Evolutionary conservation across 148 eudicot species (phyloP).

Genomic region (Nyssa sinensis): DNA sequence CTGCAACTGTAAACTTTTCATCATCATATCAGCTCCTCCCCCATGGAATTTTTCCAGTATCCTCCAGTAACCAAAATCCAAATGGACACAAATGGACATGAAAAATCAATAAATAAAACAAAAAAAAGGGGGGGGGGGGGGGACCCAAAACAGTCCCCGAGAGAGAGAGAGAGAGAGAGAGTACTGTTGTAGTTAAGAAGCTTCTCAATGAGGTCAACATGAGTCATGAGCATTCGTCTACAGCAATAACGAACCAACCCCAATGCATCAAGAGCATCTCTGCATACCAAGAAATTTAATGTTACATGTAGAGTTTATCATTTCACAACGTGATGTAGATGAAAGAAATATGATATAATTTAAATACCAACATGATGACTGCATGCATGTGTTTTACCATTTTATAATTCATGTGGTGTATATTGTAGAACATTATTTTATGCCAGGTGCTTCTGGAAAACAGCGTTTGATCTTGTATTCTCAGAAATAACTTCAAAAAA

Average conservation of each 20-base stretch:
- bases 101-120: too few species aligned
- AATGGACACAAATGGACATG: too few species aligned
- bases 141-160: not conserved
- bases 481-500: not conserved
- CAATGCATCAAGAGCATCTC: conserved; percentile 88
- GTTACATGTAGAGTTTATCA: not conserved
- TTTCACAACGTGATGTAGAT: not conserved
- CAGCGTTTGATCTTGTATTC: not conserved
- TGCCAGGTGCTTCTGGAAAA: not conserved
- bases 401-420: not conserved
- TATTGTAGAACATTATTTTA: not conserved
- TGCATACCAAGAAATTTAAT: conserved; percentile 22
- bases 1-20: not conserved
- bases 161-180: conserved; percentile 17
- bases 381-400: not conserved
- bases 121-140: too few species aligned
- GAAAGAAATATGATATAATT: not conserved
- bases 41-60: not conserved
- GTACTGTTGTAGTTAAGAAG: conserved; percentile 85
- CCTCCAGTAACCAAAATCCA: not conserved
- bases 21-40: not conserved
- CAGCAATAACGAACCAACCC: conserved; percentile 82
- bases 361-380: not conserved
- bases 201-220: conserved; percentile 92
- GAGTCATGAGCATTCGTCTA: conserved; percentile 91